Conservation (phyloP, 2,329 filamentous ascomycete genomes). For the Triangularia verruculosa region DNA sequence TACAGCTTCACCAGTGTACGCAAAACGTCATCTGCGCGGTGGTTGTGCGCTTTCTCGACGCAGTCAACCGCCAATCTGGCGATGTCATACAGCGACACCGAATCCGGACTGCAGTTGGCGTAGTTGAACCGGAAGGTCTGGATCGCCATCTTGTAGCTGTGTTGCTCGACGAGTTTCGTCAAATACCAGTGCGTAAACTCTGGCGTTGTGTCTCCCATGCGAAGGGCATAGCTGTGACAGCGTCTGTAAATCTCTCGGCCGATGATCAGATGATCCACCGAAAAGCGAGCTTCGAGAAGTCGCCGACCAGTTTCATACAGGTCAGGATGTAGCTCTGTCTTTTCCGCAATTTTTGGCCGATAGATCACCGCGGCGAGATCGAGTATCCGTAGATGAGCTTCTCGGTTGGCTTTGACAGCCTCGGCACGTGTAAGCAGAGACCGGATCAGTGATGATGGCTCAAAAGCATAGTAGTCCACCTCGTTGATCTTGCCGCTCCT, state of each 20-base stretch:
- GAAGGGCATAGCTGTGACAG: conserved; percentile 6
- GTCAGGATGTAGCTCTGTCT: conserved; percentile 15
- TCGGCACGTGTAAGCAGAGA: conserved; percentile 25
- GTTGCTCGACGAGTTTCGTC: conserved; percentile 29
- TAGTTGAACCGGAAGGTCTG: conserved; percentile 32
- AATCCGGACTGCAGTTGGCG: not conserved
- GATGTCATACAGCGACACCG: conserved; percentile 27
- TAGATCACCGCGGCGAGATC: conserved; percentile 33
- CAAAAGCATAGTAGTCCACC: conserved; percentile 35
- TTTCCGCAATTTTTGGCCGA: conserved; percentile 31
- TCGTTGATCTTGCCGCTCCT: conserved; percentile 32
- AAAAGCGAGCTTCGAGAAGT: conserved; percentile 28
- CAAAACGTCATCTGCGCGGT: conserved; percentile 32
- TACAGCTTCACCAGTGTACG: conserved; percentile 30
- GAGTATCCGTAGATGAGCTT: conserved; percentile 16
- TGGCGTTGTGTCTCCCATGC: conserved; percentile 25
- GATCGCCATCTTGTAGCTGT: conserved; percentile 34
- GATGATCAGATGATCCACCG: conserved; percentile 17
- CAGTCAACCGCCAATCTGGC: conserved; percentile 35
- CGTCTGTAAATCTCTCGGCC: not conserved
- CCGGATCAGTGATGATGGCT: conserved; percentile 36
- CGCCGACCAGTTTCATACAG: conserved; percentile 25
- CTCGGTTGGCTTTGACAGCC: conserved; percentile 1
- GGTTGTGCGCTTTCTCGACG: conserved; percentile 31
- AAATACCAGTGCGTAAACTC: conserved; percentile 35